These are phyloP conservation scores for Byssochlamys sp. DNA, from an alignment of 2,329 filamentous ascomycete genomes.

Conservation along the genomic window DNA sequence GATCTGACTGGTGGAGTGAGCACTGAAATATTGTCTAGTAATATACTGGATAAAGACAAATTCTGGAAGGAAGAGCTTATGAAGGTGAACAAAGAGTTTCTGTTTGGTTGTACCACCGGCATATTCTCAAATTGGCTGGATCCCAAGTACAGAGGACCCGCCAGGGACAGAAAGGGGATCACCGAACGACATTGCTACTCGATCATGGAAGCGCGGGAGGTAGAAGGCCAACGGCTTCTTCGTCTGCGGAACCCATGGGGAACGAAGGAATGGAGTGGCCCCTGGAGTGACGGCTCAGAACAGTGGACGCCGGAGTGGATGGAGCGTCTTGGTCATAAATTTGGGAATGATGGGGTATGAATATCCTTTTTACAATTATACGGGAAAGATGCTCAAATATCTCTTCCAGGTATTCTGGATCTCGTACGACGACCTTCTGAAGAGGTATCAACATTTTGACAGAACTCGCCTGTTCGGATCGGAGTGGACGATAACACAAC, in stretches of 20 bases:
- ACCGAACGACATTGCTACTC: constrained; percentile 47
- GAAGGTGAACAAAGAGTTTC: constrained; percentile 69
- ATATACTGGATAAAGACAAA: constrained; percentile 55
- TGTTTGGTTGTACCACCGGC: constrained; percentile 40
- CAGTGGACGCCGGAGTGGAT: constrained; percentile 78
- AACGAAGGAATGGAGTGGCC: constrained; percentile 67
- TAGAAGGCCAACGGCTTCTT: constrained; percentile 54
- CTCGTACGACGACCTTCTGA: constrained; percentile 49
- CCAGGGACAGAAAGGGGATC: constrained; percentile 35
- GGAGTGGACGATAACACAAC: constrained; percentile 52
- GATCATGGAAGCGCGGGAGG: constrained; percentile 51
- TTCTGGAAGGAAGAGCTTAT: constrained; percentile 78
- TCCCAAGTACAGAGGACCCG: constrained; percentile 22
- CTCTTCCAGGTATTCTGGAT: constrained; percentile 48
- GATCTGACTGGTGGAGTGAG: constrained; percentile 48
- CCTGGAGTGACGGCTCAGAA: constrained; percentile 73
- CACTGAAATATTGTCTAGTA: constrained; percentile 36
- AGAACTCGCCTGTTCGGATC: constrained; percentile 51
- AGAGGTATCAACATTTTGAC: constrained; percentile 51
- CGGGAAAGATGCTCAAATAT: constrained; percentile 2
- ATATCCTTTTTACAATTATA: background rate
- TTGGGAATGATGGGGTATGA: constrained; percentile 61
- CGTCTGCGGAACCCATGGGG: constrained; percentile 73
- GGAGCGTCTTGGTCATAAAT: constrained; percentile 59
- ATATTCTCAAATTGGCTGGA: constrained; percentile 37